Evolutionary conservation across 805 yeast genomes (phyloP).

Genomic region (Huiozyma naganishii): DNA sequence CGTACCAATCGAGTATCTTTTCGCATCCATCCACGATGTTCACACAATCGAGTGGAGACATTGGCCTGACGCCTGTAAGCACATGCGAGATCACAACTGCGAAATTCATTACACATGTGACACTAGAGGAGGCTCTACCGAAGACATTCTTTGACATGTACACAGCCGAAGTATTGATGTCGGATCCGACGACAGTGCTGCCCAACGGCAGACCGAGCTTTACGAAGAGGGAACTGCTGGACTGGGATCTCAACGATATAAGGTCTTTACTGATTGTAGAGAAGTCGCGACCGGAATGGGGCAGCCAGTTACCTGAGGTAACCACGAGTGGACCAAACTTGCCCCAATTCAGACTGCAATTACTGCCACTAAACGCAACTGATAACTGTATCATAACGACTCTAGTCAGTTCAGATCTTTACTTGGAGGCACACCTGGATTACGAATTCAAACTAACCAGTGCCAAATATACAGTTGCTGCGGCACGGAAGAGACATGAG

Average conservation of each 20-base stretch:
- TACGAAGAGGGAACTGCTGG: slow-evolving; percentile 50
- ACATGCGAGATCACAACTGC: slow-evolving; percentile 1
- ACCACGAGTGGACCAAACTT: slow-evolving; percentile 13
- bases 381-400: slow-evolving; percentile 39
- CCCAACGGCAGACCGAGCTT: slow-evolving; percentile 52
- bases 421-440: slow-evolving; percentile 51
- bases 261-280: slow-evolving; percentile 52
- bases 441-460: slow-evolving; percentile 43
- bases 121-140: slow-evolving; percentile 45
- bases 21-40: slow-evolving; percentile 18
- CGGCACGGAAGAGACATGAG: slow-evolving; percentile 44
- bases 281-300: slow-evolving; percentile 45
- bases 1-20: slow-evolving; percentile 20
- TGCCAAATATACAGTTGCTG: slow-evolving; percentile 49
- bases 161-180: slow-evolving; percentile 40
- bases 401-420: slow-evolving; percentile 51
- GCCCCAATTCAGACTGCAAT: slow-evolving; percentile 35
- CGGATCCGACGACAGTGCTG: slow-evolving; percentile 31
- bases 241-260: slow-evolving; percentile 64
- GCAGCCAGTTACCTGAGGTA: slow-evolving; percentile 37
- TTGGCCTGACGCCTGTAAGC: neutral
- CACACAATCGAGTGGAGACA: slow-evolving; percentile 11
- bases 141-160: slow-evolving; percentile 43
- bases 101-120: slow-evolving; percentile 15
- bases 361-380: slow-evolving; percentile 42